phyloP scores from a whole-genome alignment of 108 stramenopile species.

The Fragilariopsis cylindrus region DNA sequence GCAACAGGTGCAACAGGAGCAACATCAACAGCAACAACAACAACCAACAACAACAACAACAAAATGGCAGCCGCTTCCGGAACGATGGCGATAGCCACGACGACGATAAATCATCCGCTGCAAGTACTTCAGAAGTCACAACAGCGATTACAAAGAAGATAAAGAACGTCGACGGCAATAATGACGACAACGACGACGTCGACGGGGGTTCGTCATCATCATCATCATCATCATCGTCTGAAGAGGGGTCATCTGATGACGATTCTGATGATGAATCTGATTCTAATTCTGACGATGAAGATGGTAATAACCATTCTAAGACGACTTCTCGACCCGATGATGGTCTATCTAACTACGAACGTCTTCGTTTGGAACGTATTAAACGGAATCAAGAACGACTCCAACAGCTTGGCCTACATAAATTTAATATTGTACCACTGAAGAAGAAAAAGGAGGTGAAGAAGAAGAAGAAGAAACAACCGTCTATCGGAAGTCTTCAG shows the following conservation, averaged over 20 bases:
- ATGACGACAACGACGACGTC: no score
- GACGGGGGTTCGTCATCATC: no score
- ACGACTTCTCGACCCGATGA: no score
- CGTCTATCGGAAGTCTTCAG: no score
- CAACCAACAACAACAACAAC: not conserved
- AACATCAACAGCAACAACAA: not conserved
- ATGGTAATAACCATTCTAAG: no score
- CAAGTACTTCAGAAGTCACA: not conserved
- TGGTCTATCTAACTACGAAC: constrained; percentile 42
- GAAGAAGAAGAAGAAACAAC: not conserved
- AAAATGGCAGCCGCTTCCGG: not conserved
- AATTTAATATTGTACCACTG: not conserved
- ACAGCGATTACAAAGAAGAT: not conserved
- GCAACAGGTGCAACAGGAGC: not conserved
- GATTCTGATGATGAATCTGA: no score
- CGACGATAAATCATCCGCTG: not conserved
- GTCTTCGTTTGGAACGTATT: constrained; percentile 37
- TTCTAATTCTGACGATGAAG: no score
- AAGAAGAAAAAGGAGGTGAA: not conserved
- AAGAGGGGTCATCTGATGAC: no score
- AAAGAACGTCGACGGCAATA: not conserved
- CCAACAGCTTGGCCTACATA: constrained; percentile 35
- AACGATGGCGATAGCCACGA: not conserved
- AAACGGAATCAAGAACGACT: constrained; percentile 41
- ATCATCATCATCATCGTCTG: no score